Conservation (phyloP, 1,284 basidiomycete species). For the Ceratobasidium sp. region DNA sequence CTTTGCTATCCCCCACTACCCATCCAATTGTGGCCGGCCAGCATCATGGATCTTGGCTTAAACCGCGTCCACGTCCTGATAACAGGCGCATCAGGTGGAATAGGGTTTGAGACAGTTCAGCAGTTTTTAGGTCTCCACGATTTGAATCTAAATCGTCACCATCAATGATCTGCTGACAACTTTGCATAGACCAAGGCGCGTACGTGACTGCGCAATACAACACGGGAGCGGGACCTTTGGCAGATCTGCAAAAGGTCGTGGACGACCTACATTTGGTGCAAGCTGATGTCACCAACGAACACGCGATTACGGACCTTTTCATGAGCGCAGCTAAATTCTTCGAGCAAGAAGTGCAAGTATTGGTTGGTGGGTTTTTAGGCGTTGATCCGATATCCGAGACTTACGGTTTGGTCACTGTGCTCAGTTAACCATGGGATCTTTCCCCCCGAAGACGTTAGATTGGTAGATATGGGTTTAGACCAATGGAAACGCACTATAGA, state of each 20-base stretch:
- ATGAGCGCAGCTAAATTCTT: conserved; percentile 2
- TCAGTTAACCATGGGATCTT: conserved; percentile 75
- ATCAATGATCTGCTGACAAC: conserved; percentile 47
- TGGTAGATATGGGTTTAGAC: conserved; percentile 69
- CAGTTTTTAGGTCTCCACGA: conserved; percentile 63
- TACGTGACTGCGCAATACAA: conserved; percentile 80
- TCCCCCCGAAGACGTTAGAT: conserved; percentile 59
- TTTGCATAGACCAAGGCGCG: conserved; percentile 68
- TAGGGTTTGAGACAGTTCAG: conserved; percentile 67
- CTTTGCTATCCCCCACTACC: no score
- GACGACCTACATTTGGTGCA: conserved; percentile 59
- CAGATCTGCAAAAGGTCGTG: conserved; percentile 58
- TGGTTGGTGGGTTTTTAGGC: conserved; percentile 22
- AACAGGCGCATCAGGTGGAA: conserved; percentile 73
- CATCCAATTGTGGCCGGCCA: no score
- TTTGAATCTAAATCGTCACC: background rate
- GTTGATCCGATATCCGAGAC: background rate
- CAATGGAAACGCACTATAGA: conserved; percentile 73
- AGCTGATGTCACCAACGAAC: conserved; percentile 69
- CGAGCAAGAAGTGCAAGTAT: conserved; percentile 44
- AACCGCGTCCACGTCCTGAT: conserved; percentile 57
- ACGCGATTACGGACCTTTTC: conserved; percentile 61
- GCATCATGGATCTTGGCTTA: conserved; percentile 58
- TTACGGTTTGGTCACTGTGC: conserved; percentile 55
- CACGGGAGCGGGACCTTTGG: conserved; percentile 61